Conservation (phyloP, 139 green algal species). For the Monoraphidium neglectum region DNA sequence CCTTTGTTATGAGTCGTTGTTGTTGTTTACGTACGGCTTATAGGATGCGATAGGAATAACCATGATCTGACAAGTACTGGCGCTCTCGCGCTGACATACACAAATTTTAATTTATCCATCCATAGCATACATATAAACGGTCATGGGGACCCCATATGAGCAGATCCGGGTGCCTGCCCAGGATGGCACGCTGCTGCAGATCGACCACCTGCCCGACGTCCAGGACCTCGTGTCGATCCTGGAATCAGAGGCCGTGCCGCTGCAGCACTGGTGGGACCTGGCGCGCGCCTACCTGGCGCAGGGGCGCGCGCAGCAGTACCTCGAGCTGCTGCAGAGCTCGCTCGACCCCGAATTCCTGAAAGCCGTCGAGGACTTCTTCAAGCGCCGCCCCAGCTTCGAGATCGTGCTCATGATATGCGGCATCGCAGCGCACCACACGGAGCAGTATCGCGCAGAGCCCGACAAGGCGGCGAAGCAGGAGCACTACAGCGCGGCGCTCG, state of each 20-base stretch:
- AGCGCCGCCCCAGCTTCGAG: conserved; percentile 51
- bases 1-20: too few relatives aligned
- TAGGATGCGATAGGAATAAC: too few relatives aligned
- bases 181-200: too few relatives aligned
- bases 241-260: conserved; percentile 63
- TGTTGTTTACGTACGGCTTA: too few relatives aligned
- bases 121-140: too few relatives aligned
- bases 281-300: conserved; percentile 68
- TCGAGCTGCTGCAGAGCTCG: conserved; percentile 39
- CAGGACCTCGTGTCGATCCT: conserved; percentile 73
- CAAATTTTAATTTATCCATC: too few relatives aligned
- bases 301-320: conserved; percentile 38
- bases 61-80: too few relatives aligned
- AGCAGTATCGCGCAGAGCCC: conserved; percentile 33
- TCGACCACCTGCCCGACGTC: conserved; percentile 51
- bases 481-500: conserved; percentile 36
- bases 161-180: too few relatives aligned
- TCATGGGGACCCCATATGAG: too few relatives aligned
- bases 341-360: conserved; percentile 28
- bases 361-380: conserved; percentile 41
- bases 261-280: conserved; percentile 73
- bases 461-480: conserved; percentile 28
- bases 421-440: conserved; percentile 63
- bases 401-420: conserved; percentile 77
- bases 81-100: too few relatives aligned